Percentiles rank a stretch among this genome's conserved stretches.
Conservation (phyloP, 2,329 filamentous ascomycete genomes). For the Dichotomopilus funicola region DNA sequence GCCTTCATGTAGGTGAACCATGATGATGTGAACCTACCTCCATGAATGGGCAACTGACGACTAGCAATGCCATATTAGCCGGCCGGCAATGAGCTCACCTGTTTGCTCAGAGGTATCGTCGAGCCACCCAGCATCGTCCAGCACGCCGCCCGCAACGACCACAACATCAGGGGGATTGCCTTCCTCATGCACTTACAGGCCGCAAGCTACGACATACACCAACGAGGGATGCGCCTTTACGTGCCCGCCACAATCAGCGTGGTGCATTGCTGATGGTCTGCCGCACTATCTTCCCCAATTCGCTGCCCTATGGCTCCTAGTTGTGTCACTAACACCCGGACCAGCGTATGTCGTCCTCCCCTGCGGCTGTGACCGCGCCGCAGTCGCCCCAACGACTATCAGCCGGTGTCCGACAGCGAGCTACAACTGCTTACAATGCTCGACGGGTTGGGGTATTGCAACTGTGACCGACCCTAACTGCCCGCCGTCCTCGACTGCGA, state of each 20-base stretch:
- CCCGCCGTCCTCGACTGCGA: slow-evolving; percentile 1
- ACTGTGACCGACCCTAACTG: slow-evolving; percentile 8
- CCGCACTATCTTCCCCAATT: neutral
- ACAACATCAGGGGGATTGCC: neutral
- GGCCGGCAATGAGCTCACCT: slow-evolving; percentile 6
- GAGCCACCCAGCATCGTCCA: neutral
- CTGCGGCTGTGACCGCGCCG: slow-evolving; percentile 18
- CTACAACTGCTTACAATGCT: slow-evolving; percentile 14
- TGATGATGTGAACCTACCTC: neutral
- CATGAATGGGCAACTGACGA: neutral
- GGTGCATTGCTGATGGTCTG: slow-evolving; percentile 16
- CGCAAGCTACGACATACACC: slow-evolving; percentile 11
- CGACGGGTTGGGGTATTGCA: slow-evolving; percentile 15
- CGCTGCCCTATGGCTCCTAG: neutral
- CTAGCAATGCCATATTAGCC: neutral
- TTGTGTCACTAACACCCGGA: neutral
- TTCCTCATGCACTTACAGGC: slow-evolving; percentile 11
- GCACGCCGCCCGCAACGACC: neutral
- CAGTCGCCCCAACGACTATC: slow-evolving; percentile 14
- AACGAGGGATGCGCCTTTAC: slow-evolving; percentile 14
- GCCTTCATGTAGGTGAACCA: slow-evolving; percentile 4
- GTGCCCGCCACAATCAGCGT: slow-evolving; percentile 3
- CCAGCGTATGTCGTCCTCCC: slow-evolving; percentile 14
- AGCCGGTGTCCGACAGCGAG: slow-evolving; percentile 16
- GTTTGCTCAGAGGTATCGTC: neutral